Evolutionary conservation across 2,329 filamentous ascomycete species (phyloP).

Genomic region (Phialophora chinensis): DNA sequence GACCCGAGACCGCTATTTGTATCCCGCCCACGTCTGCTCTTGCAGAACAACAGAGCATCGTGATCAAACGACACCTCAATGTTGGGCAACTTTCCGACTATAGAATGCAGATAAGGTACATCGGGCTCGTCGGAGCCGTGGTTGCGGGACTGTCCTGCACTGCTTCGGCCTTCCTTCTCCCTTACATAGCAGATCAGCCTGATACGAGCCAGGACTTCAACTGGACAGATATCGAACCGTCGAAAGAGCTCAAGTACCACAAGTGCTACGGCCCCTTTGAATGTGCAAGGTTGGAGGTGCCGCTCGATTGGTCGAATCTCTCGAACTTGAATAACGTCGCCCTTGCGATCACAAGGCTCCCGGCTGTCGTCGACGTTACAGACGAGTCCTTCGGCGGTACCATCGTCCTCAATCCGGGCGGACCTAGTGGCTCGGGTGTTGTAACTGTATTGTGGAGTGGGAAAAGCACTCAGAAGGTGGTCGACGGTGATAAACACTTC

Average conservation of each 20-base stretch:
- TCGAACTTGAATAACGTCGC: conserved; percentile 46
- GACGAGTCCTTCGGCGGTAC: conserved; percentile 55
- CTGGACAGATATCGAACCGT: conserved; percentile 38
- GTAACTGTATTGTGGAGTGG: conserved; percentile 40
- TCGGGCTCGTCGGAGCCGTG: neutral
- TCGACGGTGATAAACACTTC: conserved; percentile 50
- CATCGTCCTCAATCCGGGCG: conserved; percentile 56
- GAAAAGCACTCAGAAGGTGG: conserved; percentile 37
- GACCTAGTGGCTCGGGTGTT: conserved; percentile 48
- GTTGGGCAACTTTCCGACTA: neutral
- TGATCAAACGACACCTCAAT: neutral
- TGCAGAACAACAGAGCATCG: neutral
- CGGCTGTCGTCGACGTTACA: conserved; percentile 46
- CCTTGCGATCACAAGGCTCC: conserved; percentile 55
- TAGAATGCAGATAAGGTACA: neutral
- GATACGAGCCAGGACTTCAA: conserved; percentile 18
- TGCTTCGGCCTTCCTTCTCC: neutral
- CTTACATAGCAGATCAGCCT: neutral
- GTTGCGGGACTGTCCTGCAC: neutral
- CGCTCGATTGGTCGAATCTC: conserved; percentile 53
- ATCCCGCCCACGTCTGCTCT: neutral
- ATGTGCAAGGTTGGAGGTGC: conserved; percentile 58
- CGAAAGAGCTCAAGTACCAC: conserved; percentile 44
- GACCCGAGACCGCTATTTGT: neutral
- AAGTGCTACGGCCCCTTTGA: conserved; percentile 53